phyloP scores from a whole-genome alignment of 306 rosid species.

The Trichosanthes cucumerina region DNA sequence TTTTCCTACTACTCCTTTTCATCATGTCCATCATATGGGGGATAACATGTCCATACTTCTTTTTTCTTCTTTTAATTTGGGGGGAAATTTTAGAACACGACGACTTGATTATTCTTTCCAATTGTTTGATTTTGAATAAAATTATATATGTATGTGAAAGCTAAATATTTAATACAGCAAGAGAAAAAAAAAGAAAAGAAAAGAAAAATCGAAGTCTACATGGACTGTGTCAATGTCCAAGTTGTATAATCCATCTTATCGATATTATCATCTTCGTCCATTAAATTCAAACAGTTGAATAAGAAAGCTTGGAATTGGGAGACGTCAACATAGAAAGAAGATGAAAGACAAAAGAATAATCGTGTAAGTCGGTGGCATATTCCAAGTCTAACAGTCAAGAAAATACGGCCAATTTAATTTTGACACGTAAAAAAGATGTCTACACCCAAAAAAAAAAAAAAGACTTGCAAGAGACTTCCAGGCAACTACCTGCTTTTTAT shows the following conservation, averaged over 20 bases:
- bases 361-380: slow-evolving; percentile 13
- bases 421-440: slow-evolving; percentile 43
- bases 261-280: not conserved
- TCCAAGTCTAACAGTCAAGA: slow-evolving; percentile 42
- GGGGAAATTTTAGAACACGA: slow-evolving; percentile 22
- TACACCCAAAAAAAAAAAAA: slow-evolving; percentile 5
- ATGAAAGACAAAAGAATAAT: not conserved
- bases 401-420: slow-evolving; percentile 39
- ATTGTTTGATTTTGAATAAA: slow-evolving; percentile 25
- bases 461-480: slow-evolving; percentile 33
- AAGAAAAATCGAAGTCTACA: not conserved
- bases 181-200: slow-evolving; percentile 17
- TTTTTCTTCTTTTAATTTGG: slow-evolving; percentile 24
- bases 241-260: not conserved
- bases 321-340: slow-evolving; percentile 9
- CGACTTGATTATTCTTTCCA: slow-evolving; percentile 34
- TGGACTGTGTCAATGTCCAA: not conserved
- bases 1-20: slow-evolving; percentile 1
- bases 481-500: slow-evolving; percentile 30
- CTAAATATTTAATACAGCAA: slow-evolving; percentile 22
- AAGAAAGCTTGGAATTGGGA: not conserved
- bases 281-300: not conserved
- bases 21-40: slow-evolving; percentile 24
- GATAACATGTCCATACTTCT: slow-evolving; percentile 43
- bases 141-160: slow-evolving; percentile 21